A percentile compares a stretch with the other conserved stretches of the same genome.
Evolutionary conservation across 1,139 yeast species (phyloP).

Genomic region (Meyerozyma athensensis): DNA sequence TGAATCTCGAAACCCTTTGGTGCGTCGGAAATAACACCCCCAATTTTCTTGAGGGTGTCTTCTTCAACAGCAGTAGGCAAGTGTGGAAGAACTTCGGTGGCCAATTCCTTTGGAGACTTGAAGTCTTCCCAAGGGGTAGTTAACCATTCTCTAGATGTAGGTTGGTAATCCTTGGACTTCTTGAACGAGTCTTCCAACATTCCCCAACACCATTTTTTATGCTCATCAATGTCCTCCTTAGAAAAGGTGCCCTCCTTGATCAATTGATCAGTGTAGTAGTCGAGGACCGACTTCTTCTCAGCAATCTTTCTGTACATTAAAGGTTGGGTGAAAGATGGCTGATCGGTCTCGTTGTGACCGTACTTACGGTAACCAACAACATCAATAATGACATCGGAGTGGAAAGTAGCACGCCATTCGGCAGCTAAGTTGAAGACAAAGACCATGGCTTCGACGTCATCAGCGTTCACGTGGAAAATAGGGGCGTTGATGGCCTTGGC

Average conservation of each 20-base stretch:
- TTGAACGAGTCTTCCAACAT: slow-evolving; percentile 83
- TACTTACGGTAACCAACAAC: slow-evolving; percentile 97
- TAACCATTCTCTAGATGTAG: slow-evolving; percentile 95
- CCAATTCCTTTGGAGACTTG: slow-evolving; percentile 96
- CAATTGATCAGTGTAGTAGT: slow-evolving; percentile 76
- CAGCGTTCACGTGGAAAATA: slow-evolving; percentile 98
- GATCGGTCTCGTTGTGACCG: slow-evolving; percentile 99
- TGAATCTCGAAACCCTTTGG: slow-evolving; percentile 90
- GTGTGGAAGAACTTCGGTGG: slow-evolving; percentile 92
- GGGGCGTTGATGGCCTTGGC: slow-evolving; percentile 97
- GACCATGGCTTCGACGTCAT: slow-evolving; percentile 90
- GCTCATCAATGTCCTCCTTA: slow-evolving; percentile 86
- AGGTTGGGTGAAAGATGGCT: slow-evolving; percentile 98
- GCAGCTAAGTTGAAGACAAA: slow-evolving; percentile 95
- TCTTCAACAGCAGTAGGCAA: slow-evolving; percentile 91
- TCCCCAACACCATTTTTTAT: slow-evolving; percentile 97
- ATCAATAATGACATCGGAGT: slow-evolving; percentile 92
- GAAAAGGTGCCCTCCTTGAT: slow-evolving; percentile 85
- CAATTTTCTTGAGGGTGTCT: slow-evolving; percentile 68
- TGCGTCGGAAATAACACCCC: slow-evolving; percentile 71
- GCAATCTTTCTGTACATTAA: slow-evolving; percentile 91
- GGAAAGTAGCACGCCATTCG: slow-evolving; percentile 96
- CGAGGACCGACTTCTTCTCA: slow-evolving; percentile 82
- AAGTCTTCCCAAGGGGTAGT: slow-evolving; percentile 99
- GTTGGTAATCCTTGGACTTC: slow-evolving; percentile 84